Conservation (phyloP, 129 eudicot genomes). For the Pittosporum tobira region DNA sequence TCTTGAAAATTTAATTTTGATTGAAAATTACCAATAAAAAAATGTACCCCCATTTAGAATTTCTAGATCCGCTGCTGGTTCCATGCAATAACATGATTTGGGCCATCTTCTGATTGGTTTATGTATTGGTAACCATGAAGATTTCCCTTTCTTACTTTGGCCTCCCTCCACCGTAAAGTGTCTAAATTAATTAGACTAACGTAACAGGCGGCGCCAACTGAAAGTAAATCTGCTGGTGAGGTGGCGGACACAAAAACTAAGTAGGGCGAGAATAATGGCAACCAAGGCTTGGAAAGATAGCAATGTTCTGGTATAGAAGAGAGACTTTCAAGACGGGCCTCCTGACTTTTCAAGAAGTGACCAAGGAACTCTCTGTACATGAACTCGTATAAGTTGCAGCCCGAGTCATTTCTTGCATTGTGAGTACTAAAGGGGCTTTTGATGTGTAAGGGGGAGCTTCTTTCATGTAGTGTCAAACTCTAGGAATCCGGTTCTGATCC, state of each 20-base stretch:
- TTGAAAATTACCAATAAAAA: no score
- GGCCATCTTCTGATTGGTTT: background rate
- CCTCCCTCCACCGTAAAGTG: background rate
- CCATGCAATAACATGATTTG: background rate
- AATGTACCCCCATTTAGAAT: no score
- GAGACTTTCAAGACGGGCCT: slow-evolving; percentile 5
- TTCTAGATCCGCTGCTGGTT: no score
- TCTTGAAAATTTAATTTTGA: no score
- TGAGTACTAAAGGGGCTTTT: background rate
- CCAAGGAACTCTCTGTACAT: background rate
- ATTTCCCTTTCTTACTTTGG: background rate
- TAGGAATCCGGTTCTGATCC: background rate
- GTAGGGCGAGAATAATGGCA: slow-evolving; percentile 12
- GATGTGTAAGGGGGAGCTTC: background rate
- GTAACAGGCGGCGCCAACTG: slow-evolving; percentile 33
- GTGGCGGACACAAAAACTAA: background rate
- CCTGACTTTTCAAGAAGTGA: slow-evolving; percentile 1
- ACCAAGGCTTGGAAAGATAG: slow-evolving; percentile 32
- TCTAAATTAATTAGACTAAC: background rate
- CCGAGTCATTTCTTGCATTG: background rate
- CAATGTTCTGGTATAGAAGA: background rate
- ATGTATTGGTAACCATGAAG: background rate
- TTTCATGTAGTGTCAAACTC: background rate
- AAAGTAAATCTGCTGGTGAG: slow-evolving; percentile 20
- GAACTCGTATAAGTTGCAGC: slow-evolving; percentile 2